Percentiles rank a stretch among this genome's conserved stretches.
These are phyloP conservation scores for Gracilaria gracilis DNA, from an alignment of 23 red algal genomes.

Conservation along the genomic window DNA sequence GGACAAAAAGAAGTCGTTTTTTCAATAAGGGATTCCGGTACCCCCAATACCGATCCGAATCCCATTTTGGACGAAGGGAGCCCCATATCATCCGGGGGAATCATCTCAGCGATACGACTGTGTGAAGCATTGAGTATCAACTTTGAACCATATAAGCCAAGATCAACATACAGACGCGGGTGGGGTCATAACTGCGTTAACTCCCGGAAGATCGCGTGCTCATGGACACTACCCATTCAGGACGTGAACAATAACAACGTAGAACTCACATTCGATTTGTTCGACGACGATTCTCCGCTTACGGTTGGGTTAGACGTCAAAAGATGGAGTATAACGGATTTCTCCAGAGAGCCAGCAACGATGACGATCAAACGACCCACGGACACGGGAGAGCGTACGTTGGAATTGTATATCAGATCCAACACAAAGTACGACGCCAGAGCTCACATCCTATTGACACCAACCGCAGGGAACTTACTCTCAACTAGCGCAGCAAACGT, in stretches of 20 bases:
- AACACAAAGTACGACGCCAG: neutral
- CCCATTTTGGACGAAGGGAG: constrained; percentile 26
- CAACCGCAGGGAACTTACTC: neutral
- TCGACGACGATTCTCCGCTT: no score
- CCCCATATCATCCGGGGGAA: constrained; percentile 2
- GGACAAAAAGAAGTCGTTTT: neutral
- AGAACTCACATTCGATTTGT: constrained; percentile 1
- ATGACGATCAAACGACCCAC: constrained; percentile 9
- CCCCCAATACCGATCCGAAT: neutral
- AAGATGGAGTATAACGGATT: neutral
- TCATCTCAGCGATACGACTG: no score
- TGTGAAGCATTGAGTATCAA: no score
- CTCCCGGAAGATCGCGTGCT: neutral
- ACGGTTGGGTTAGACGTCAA: neutral
- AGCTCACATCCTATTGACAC: neutral
- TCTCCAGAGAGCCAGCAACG: neutral
- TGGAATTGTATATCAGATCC: neutral
- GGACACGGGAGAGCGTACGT: neutral
- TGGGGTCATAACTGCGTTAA: constrained; percentile 13
- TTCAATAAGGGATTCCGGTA: constrained; percentile 17
- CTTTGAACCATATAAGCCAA: no score
- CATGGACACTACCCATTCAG: neutral
- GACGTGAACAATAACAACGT: neutral
- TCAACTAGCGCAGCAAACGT: neutral
- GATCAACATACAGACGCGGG: no score